Evolutionary conservation across 2,329 filamentous ascomycete species (phyloP).

Genomic region (Colletotrichum graminicola): DNA sequence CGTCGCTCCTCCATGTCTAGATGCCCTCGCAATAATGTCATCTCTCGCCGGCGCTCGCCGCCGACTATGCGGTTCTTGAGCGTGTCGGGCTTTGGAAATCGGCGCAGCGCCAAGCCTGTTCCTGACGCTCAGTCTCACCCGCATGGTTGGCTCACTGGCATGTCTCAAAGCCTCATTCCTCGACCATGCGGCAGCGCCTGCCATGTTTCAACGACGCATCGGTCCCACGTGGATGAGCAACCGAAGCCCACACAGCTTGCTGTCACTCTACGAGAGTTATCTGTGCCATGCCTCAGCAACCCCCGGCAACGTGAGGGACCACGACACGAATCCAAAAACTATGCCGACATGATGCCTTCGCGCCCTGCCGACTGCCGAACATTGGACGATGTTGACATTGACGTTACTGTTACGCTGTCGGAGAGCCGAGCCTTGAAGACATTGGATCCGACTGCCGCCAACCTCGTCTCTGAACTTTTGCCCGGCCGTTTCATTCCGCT

Average conservation of each 20-base stretch:
- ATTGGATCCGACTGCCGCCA: not conserved
- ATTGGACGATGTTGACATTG: conserved; percentile 7
- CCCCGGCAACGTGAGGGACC: not conserved
- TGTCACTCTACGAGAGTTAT: not conserved
- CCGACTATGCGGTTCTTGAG: not conserved
- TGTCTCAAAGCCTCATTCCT: conserved; percentile 22
- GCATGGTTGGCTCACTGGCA: conserved; percentile 18
- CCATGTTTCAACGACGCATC: conserved; percentile 14
- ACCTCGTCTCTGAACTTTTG: no score
- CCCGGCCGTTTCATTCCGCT: not conserved
- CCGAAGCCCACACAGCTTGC: not conserved
- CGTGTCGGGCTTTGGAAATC: not conserved
- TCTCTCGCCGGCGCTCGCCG: not conserved
- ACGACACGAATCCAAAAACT: not conserved
- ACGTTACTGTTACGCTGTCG: not conserved
- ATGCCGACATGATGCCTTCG: conserved; percentile 2
- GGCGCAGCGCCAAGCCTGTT: conserved; percentile 15
- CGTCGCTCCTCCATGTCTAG: not conserved
- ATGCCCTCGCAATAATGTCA: not conserved
- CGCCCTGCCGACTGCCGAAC: conserved; percentile 13
- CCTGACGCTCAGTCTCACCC: conserved; percentile 19
- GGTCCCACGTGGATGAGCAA: not conserved
- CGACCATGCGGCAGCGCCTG: conserved; percentile 4
- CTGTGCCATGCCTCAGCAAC: not conserved
- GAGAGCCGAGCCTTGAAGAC: not conserved